Evolutionary conservation across 257 asterid species (phyloP).

Genomic region (Echites panduratus): DNA sequence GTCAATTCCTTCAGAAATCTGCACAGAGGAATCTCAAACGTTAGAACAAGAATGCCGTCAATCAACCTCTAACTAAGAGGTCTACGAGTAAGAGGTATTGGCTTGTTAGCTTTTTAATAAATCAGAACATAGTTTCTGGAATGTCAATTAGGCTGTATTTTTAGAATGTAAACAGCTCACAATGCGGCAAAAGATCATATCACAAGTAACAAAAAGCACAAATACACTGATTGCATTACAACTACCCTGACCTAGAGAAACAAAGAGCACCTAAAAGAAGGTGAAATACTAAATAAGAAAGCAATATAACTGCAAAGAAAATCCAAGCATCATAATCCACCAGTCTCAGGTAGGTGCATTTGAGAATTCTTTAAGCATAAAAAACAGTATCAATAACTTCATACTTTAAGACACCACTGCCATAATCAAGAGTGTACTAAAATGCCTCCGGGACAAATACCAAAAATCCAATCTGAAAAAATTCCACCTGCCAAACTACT

Average conservation of each 20-base stretch:
- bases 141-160: background rate
- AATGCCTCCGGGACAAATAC: background rate
- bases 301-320: background rate
- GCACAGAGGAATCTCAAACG: constrained; percentile 24
- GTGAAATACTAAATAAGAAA: background rate
- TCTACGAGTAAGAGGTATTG: background rate
- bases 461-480: background rate
- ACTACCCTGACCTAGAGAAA: background rate
- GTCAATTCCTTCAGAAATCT: constrained; percentile 99
- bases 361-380: background rate
- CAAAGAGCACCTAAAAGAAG: background rate
- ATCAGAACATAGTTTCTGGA: background rate
- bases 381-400: background rate
- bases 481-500: background rate
- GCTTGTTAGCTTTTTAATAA: background rate
- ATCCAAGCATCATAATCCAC: background rate
- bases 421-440: background rate
- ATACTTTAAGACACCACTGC: background rate
- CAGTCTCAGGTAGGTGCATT: background rate
- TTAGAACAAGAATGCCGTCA: background rate
- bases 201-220: background rate
- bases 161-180: background rate
- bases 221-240: background rate
- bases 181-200: background rate
- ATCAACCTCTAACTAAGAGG: background rate